Evolutionary conservation across 176 grass and related monocot genomes (phyloP), one percentile per base, ranked within the genome.

Genomic region (Oryza nivara): DNA sequence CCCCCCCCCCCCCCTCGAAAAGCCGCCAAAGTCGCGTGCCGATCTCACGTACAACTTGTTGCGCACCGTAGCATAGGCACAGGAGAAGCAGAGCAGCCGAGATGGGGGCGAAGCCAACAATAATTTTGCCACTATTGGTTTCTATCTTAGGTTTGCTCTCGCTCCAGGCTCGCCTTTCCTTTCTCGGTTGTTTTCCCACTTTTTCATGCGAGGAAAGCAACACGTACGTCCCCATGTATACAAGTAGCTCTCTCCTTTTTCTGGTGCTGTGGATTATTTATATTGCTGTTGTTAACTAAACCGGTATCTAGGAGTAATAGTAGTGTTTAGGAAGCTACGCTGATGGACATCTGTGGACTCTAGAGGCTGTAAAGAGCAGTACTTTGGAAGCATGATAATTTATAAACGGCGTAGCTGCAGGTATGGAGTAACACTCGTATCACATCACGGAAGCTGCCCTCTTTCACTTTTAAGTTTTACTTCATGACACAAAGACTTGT

Each of bases 41-140:
- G 67, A 80, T 86, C 68, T 82, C 82, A 79, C 36, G 36, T 38
- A 38, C 86, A 86, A 89, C 67, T 86, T 92, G 90, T 86, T 92
- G 90, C 74, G 20, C 67, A 58, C 70, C 51, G 58, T 63, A 23
- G 58, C 35, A 36, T 5, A 36, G 36, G 36, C 36, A 38, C 36
- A 38, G 11, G 43, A 69, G 61, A 16, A 70, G 73, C 43, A 61
- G 32, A 70, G 73, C 52, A 85, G 40, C 77, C 54, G 44, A 67
- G 77, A 75, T 67, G 38, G 52, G 56, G 40, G 20, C 15, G 51
- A 54, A 54, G 60, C n/a, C 15, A 69, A 78, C 70, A 87, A 83
- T 70, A 67, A 70, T 90, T 90, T 90, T 90, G 79, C 36, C 83
- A 73, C 74, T 82, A n/a, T 86, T 74, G 60, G 68, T 41, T 36